These are phyloP conservation scores for Pontederia paniculata DNA, from an alignment of 176 grass and related monocot species.

Conservation along the genomic window DNA sequence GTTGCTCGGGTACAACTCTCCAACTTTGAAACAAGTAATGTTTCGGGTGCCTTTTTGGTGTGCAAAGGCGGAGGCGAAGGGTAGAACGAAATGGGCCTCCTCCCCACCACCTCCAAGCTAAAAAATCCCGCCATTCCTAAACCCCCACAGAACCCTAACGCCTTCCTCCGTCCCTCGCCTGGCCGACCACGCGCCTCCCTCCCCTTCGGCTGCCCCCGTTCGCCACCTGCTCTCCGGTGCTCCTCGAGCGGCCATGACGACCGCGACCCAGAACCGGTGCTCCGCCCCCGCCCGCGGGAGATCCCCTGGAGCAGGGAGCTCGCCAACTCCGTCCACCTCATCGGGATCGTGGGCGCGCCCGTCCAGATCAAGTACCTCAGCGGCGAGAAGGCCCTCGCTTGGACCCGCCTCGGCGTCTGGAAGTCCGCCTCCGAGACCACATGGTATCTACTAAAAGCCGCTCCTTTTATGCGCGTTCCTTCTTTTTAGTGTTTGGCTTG, in stretches of 20 bases:
- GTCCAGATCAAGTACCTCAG: slow-evolving; percentile 59
- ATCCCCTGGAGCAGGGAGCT: slow-evolving; percentile 68
- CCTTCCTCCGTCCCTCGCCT: no score
- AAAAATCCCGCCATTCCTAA: no score
- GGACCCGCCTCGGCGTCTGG: slow-evolving; percentile 58
- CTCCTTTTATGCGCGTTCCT: background rate
- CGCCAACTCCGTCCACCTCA: slow-evolving; percentile 58
- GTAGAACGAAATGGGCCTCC: no score
- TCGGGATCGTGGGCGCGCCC: slow-evolving; percentile 58
- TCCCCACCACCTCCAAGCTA: no score
- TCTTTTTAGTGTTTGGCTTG: background rate
- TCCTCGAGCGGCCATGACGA: background rate
- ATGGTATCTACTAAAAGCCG: no score
- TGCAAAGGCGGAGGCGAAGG: no score
- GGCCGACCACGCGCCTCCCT: no score
- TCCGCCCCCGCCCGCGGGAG: slow-evolving; percentile 42
- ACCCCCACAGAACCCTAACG: no score
- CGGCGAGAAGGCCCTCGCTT: slow-evolving; percentile 54
- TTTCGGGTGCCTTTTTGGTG: no score
- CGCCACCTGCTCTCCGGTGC: background rate
- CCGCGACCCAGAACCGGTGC: slow-evolving; percentile 6
- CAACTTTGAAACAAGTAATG: no score
- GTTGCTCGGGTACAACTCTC: no score
- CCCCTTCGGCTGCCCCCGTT: background rate
- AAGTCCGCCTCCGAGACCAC: slow-evolving; percentile 67